Evolutionary conservation across 805 yeast genomes (phyloP).

Genomic region (Cyberlindnera americana): DNA sequence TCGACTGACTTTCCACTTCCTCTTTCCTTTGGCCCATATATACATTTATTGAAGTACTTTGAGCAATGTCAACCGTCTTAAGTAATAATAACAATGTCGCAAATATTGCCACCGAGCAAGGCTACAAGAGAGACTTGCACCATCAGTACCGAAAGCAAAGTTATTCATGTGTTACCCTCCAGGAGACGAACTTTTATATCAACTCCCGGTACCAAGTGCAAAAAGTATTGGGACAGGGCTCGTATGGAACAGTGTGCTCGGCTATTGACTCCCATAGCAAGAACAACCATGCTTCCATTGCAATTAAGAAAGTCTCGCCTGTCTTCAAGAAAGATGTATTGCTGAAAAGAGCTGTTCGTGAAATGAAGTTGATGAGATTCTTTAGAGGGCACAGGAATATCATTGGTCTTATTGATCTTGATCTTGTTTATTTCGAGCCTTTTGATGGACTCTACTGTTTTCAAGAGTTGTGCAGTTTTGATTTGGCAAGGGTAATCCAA

Average conservation of each 20-base stretch:
- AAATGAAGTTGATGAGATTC: conserved; percentile 72
- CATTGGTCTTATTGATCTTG: conserved; percentile 69
- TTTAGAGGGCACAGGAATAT: conserved; percentile 87
- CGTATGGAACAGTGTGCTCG: conserved; percentile 82
- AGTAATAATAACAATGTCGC: conserved; percentile 3
- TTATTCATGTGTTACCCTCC: conserved; percentile 38
- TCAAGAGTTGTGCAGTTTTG: conserved; percentile 82
- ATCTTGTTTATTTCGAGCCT: conserved; percentile 59
- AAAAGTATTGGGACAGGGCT: conserved; percentile 71
- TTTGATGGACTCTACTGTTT: conserved; percentile 86
- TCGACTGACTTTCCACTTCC: too few species aligned
- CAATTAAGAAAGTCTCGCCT: conserved; percentile 76
- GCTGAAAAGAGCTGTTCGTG: conserved; percentile 78
- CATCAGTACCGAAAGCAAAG: conserved; percentile 16
- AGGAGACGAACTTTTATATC: conserved; percentile 58
- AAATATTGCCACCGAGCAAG: conserved; percentile 1
- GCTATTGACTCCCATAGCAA: conserved; percentile 51
- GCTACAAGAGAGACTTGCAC: neutral
- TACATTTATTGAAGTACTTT: too few species aligned
- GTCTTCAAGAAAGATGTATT: conserved; percentile 66
- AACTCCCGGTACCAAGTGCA: conserved; percentile 57
- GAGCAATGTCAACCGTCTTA: conserved; percentile 9
- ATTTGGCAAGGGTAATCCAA: conserved; percentile 76
- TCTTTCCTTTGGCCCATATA: too few species aligned
- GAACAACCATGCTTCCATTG: conserved; percentile 40